A percentile compares a stretch with the other conserved stretches of the same genome.
phyloP scores from a whole-genome alignment of 306 rosid genomes.

The Ziziphus jujuba region DNA sequence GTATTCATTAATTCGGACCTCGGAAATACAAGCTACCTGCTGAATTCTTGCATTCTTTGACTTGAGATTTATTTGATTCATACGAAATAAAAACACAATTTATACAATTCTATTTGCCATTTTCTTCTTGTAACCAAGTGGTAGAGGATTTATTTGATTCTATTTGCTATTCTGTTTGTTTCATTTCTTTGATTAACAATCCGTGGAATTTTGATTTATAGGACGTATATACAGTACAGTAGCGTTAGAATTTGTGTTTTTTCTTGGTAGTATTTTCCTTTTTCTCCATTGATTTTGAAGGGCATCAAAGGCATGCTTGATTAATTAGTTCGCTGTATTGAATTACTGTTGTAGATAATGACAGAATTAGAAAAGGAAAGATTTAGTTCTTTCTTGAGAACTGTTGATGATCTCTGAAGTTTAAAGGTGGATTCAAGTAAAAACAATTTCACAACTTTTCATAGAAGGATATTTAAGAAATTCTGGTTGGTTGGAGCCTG shows the following conservation, averaged over 20 bases:
- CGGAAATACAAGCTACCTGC: too few species aligned
- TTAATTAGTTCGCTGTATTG: slow-evolving; percentile 11
- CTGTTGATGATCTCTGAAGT: not conserved
- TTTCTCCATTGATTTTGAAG: not conserved
- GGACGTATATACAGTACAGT: slow-evolving; percentile 8
- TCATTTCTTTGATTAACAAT: slow-evolving; percentile 4
- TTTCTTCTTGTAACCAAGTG: not conserved
- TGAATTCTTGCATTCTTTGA: too few species aligned
- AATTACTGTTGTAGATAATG: slow-evolving; percentile 22
- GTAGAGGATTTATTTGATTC: not conserved
- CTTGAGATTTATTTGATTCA: too few species aligned
- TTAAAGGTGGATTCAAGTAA: not conserved
- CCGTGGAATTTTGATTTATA: not conserved
- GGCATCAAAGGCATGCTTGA: not conserved
- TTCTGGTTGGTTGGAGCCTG: too few species aligned
- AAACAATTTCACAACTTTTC: not conserved
- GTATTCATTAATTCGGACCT: not conserved
- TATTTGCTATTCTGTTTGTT: not conserved
- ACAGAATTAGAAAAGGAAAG: slow-evolving; percentile 19
- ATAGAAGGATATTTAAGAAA: not conserved
- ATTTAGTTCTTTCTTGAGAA: not conserved
- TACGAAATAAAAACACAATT: not conserved
- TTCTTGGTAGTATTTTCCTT: too few species aligned
- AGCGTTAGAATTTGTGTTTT: too few species aligned
- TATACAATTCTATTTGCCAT: not conserved